Conservation (phyloP, 345 rosid species). For the Gossypium raimondii region DNA sequence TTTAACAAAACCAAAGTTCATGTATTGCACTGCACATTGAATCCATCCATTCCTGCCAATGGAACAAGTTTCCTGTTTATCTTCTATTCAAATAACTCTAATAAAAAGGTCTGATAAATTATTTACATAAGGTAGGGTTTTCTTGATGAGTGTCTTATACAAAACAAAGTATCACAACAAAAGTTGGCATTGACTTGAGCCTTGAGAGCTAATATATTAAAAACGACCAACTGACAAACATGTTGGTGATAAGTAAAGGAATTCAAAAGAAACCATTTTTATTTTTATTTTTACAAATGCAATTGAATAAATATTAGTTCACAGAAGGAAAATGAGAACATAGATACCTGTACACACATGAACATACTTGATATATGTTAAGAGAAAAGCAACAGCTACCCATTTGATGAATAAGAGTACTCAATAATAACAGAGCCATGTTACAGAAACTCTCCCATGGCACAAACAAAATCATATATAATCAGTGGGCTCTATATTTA, state of each 20-base stretch:
- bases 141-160: neutral
- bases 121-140: neutral
- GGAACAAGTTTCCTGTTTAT: neutral
- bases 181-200: neutral
- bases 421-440: neutral
- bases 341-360: too few relatives aligned
- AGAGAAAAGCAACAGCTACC: neutral
- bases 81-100: neutral
- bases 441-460: neutral
- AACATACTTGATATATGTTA: neutral
- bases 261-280: neutral
- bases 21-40: too few relatives aligned
- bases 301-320: neutral
- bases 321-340: neutral
- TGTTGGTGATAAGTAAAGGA: neutral
- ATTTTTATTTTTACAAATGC: neutral
- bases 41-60: neutral
- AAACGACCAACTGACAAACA: neutral
- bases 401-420: neutral
- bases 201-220: neutral
- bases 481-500: neutral
- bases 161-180: neutral
- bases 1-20: too few relatives aligned
- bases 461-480: neutral
- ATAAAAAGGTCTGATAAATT: neutral